Evolutionary conservation across 371 early-diverging fungal genomes (phyloP).

Genomic region (Mucor ambiguus): DNA sequence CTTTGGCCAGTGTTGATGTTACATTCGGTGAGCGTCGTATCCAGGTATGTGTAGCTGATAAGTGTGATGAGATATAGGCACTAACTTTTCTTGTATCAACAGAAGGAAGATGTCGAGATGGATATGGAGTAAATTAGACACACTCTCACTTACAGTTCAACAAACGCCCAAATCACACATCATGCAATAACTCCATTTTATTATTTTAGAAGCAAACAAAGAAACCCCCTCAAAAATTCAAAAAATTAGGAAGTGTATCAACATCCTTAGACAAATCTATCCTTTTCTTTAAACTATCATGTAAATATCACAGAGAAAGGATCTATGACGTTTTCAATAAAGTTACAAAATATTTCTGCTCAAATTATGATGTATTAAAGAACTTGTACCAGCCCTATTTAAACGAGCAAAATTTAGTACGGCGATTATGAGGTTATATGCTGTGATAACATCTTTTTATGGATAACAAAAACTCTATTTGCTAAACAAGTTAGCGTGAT

Average conservation of each 20-base stretch:
- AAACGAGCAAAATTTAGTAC: too few species aligned
- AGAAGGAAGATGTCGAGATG: conserved; percentile 44
- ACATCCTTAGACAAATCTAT: background rate
- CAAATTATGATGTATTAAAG: background rate
- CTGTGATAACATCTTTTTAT: background rate
- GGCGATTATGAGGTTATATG: background rate
- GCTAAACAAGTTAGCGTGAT: too few species aligned
- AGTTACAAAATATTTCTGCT: background rate
- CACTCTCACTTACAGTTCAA: background rate
- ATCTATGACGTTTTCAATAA: background rate
- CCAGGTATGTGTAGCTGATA: conserved; percentile 20
- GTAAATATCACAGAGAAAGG: conserved; percentile 2
- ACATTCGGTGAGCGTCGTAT: conserved; percentile 43
- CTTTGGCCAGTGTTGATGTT: conserved; percentile 26
- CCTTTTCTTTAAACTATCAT: conserved; percentile 1
- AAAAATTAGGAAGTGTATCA: conserved; percentile 1
- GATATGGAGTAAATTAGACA: conserved; percentile 28
- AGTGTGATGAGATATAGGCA: background rate
- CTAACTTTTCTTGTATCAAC: background rate
- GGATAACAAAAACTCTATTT: too few species aligned
- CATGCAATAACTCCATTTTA: background rate
- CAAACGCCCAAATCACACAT: background rate
- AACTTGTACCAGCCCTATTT: too few species aligned
- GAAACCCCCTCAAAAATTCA: background rate
- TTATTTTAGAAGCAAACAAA: background rate